Base-by-base conservation (phyloP, 257 asterid genomes). In the Nicotiana tomentosiformis region DNA sequence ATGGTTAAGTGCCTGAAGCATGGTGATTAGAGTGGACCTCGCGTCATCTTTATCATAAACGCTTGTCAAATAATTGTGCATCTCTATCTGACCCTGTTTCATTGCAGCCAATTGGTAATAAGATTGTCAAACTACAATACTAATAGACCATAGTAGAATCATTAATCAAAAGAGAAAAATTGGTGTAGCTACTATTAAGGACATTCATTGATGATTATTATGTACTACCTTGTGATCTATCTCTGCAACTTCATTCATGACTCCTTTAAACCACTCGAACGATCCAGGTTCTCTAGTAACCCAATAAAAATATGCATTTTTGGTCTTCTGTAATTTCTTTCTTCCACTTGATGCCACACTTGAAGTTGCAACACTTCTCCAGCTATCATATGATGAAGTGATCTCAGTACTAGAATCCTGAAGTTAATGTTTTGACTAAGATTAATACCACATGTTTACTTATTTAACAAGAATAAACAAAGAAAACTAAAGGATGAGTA, bases 41-140 rank as follows among this genome's bases (percentile, higher is more conserved):
- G 97, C 98, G 87, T 94, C 98, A n/a, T 97, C 93, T 83, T 94
- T 97, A 86, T 94, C 98, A 46, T 93, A 94, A 65, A 94, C 97
- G 70, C 97, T 93, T 23, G 98, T 92, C 43, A 93, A 90, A 85
- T 94, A 94, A 79, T 94, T 93, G 88, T 94, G 98, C 98, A 94
- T 91, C 92, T 93, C 97, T 43, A 92, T 90, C 89, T 93, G 98
- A 69, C 90, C 97, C 98, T 93, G 88, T 84, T 85, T 84, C 64
- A 80, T 66, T 33, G 20, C 12, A 81, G 62, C n/a, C 26, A 18
- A 18, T 58, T 18, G 10, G 65, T 58, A 18, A 7, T 58, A n/a
- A 7, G 7, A 18, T 7, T 17, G 26, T 58, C 65, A 58, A 58
- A 58, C n/a, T 18, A n/a, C n/a, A 58, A 18, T 58, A 58, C 11